Evolutionary conservation across 1,139 yeast genomes (phyloP).

Genomic region (Hansenula anomala): DNA sequence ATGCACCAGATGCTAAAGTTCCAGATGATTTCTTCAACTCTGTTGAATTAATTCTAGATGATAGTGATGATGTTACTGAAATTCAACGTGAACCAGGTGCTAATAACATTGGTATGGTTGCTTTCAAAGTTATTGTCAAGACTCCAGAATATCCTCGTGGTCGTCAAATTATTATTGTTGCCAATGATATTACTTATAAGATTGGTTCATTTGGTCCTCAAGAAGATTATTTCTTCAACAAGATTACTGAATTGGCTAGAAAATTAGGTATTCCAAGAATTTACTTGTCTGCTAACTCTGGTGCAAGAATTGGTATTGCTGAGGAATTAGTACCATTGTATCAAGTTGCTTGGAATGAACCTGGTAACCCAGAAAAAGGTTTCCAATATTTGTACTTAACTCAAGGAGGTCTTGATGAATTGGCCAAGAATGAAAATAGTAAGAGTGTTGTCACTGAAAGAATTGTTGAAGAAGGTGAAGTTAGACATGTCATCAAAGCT

Average conservation of each 20-base stretch:
- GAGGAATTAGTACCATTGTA: slow-evolving; percentile 88
- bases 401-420: slow-evolving; percentile 56
- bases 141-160: slow-evolving; percentile 98
- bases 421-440: slow-evolving; percentile 56
- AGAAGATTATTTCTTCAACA: slow-evolving; percentile 87
- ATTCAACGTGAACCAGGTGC: slow-evolving; percentile 96
- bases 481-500: slow-evolving; percentile 73
- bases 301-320: slow-evolving; percentile 98
- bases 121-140: slow-evolving; percentile 84
- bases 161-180: slow-evolving; percentile 86
- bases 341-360: slow-evolving; percentile 91
- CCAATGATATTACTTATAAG: slow-evolving; percentile 95
- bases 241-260: slow-evolving; percentile 90
- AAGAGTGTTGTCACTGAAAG: slow-evolving; percentile 71
- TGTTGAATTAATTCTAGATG: slow-evolving; percentile 76
- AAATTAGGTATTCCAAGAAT: slow-evolving; percentile 89
- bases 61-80: slow-evolving; percentile 78
- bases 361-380: slow-evolving; percentile 72
- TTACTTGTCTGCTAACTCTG: slow-evolving; percentile 95
- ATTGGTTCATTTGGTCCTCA: slow-evolving; percentile 99
- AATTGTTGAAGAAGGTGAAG: slow-evolving; percentile 79
- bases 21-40: slow-evolving; percentile 78
- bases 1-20: slow-evolving; percentile 46
- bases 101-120: slow-evolving; percentile 95
- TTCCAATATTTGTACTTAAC: slow-evolving; percentile 83